These are phyloP conservation scores for Penicillium cataractarum DNA, from an alignment of 495 filamentous ascomycete genomes.

Conservation along the genomic window DNA sequence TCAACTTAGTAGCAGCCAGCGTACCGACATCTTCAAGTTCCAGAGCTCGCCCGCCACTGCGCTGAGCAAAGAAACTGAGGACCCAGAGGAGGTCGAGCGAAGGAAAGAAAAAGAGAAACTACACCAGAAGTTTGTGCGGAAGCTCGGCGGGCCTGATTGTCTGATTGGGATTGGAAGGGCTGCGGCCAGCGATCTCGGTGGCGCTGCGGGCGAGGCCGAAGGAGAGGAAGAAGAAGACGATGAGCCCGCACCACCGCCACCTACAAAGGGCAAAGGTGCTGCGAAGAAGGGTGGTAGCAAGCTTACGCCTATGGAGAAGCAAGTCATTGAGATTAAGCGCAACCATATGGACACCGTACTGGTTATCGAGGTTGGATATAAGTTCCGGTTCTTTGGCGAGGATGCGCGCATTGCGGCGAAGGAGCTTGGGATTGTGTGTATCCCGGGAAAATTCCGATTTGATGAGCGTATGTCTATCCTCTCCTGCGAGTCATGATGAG, in stretches of 20 bases:
- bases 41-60: conserved; percentile 39
- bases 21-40: conserved; percentile 47
- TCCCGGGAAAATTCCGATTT: conserved; percentile 91
- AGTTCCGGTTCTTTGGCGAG: conserved; percentile 97
- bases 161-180: conserved; percentile 67
- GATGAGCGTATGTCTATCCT: conserved; percentile 69
- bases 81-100: conserved; percentile 50
- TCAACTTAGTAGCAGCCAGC: conserved; percentile 34
- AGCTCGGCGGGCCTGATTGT: conserved; percentile 82
- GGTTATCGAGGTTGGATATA: conserved; percentile 95
- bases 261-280: conserved; percentile 57
- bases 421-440: conserved; percentile 93
- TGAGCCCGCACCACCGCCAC: conserved; percentile 48
- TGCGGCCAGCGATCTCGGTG: conserved; percentile 58
- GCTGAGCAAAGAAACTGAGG: conserved; percentile 31
- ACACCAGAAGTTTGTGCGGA: conserved; percentile 87
- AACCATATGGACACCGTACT: conserved; percentile 88
- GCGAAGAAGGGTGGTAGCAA: conserved; percentile 71
- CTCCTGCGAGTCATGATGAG: conserved; percentile 16
- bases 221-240: conserved; percentile 60
- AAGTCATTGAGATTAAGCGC: conserved; percentile 90
- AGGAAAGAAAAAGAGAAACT: conserved; percentile 65
- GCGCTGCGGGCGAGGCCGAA: conserved; percentile 49
- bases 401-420: conserved; percentile 90
- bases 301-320: conserved; percentile 92